phyloP scores from a whole-genome alignment of 2,329 filamentous ascomycete genomes.

The Ophiostoma pallidulum region DNA sequence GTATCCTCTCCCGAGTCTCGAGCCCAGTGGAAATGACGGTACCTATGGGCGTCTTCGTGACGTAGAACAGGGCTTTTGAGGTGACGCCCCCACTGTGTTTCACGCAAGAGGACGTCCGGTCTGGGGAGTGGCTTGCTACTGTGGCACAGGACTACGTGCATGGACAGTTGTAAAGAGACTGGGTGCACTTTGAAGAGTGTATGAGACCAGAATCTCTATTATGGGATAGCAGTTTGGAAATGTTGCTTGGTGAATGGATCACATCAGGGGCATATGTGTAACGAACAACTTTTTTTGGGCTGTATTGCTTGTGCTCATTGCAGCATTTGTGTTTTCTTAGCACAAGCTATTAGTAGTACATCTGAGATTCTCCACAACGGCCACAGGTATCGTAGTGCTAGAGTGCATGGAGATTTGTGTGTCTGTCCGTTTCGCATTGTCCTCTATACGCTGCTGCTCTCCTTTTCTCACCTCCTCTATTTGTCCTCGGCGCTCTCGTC shows the following conservation, averaged over 20 bases:
- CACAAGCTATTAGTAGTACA: constrained; percentile 8
- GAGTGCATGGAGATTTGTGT: no score
- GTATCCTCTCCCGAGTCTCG: constrained; percentile 34
- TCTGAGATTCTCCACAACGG: neutral
- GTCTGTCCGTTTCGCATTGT: neutral
- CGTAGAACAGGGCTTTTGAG: constrained; percentile 39
- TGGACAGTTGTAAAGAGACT: no score
- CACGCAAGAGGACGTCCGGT: no score
- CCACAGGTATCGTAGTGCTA: neutral
- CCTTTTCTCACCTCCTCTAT: constrained; percentile 25
- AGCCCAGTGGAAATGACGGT: constrained; percentile 17
- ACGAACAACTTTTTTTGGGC: constrained; percentile 1
- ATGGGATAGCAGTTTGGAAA: no score
- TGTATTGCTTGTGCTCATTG: neutral
- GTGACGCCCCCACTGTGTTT: constrained; percentile 18
- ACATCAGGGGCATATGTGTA: neutral
- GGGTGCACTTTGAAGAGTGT: no score
- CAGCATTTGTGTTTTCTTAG: neutral
- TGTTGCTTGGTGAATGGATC: no score
- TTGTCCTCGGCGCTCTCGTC: constrained; percentile 63
- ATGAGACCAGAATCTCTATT: no score
- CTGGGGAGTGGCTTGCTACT: no score
- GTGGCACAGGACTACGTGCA: no score
- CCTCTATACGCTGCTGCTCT: neutral
- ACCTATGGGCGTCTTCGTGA: constrained; percentile 38